A percentile compares a stretch with the other conserved stretches of the same genome.
Conservation (phyloP, 148 eudicot species). For the Heliamphora exappendiculata region DNA sequence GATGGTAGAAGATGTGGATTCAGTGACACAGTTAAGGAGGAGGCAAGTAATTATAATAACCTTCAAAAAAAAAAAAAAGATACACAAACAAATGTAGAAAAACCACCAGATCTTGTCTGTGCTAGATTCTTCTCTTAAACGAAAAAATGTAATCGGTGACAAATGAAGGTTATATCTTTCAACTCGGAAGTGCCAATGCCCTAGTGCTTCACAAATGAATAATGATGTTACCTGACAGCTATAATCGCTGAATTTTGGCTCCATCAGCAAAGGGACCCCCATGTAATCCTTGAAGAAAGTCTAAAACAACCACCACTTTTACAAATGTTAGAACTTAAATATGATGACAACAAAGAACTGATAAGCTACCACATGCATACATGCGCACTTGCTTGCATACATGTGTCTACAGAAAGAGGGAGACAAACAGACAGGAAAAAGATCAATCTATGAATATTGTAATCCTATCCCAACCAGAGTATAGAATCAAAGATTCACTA, state of each 20-base stretch:
- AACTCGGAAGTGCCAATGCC: background rate
- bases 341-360: slow-evolving; percentile 2
- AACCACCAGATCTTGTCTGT: background rate
- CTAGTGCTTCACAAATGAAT: background rate
- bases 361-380: background rate
- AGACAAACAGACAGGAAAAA: background rate
- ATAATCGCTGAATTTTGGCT: slow-evolving; percentile 84
- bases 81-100: background rate
- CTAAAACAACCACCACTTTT: slow-evolving; percentile 22
- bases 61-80: background rate
- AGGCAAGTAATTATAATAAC: background rate
- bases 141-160: background rate
- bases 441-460: too few species aligned
- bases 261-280: slow-evolving; percentile 92
- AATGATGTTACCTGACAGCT: slow-evolving; percentile 78
- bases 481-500: background rate
- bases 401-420: background rate
- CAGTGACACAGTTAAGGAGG: background rate
- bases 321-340: background rate
- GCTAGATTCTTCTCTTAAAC: background rate
- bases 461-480: too few species aligned
- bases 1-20: background rate
- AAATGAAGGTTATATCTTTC: background rate
- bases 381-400: background rate
- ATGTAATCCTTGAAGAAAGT: slow-evolving; percentile 74